Percentiles rank a stretch among this genome's conserved stretches.
Conservation (phyloP, 306 rosid genomes). For the Neltuma alba region DNA sequence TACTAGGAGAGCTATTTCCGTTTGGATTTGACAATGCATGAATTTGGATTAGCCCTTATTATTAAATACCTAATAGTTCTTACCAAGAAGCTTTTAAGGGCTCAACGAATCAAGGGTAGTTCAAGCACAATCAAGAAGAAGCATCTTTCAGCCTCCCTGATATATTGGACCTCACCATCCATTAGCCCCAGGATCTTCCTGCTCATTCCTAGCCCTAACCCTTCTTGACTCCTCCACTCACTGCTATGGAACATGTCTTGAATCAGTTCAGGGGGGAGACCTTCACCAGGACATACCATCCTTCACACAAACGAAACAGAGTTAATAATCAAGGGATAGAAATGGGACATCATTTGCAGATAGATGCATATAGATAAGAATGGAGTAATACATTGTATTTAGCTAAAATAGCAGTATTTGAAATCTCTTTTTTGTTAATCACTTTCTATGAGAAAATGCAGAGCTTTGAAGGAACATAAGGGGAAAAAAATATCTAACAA, state of each 20-base stretch:
- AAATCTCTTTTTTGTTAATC: too few species aligned
- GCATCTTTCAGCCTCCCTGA: slow-evolving; percentile 86
- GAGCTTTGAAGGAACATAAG: too few species aligned
- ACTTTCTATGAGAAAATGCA: too few species aligned
- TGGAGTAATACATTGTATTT: slow-evolving; percentile 1
- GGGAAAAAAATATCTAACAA: too few species aligned
- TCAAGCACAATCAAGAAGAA: slow-evolving; percentile 74
- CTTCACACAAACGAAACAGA: slow-evolving; percentile 44
- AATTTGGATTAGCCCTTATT: too few species aligned
- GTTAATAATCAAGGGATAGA: background rate
- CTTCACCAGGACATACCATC: slow-evolving; percentile 93
- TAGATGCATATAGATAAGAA: background rate
- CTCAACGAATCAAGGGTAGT: slow-evolving; percentile 66
- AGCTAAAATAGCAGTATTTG: too few species aligned
- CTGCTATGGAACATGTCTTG: slow-evolving; percentile 90
- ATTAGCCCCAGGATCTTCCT: slow-evolving; percentile 81
- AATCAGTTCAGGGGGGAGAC: slow-evolving; percentile 83
- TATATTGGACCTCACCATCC: slow-evolving; percentile 89
- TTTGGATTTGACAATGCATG: too few species aligned
- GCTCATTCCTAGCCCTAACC: slow-evolving; percentile 90
- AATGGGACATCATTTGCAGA: background rate
- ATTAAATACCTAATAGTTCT: too few species aligned
- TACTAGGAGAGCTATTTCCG: too few species aligned
- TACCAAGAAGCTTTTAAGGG: too few species aligned
- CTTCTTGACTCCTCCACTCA: slow-evolving; percentile 83